Base-by-base conservation (phyloP, 2,329 filamentous ascomycete species). In the Claviceps arundinis region DNA sequence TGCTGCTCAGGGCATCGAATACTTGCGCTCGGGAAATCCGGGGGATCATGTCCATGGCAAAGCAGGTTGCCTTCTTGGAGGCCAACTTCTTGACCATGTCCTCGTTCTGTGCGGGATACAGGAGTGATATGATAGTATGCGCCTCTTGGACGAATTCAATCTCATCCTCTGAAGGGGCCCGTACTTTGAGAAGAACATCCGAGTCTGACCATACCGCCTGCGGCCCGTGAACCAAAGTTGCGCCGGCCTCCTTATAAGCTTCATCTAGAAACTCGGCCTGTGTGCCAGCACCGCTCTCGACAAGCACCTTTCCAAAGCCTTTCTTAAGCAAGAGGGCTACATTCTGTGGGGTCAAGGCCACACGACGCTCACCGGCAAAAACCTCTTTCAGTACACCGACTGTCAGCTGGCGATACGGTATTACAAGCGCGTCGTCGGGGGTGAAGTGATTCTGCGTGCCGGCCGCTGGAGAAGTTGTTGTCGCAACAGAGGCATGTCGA, bases 21-120 rank as follows among this genome's bases (percentile, higher is more conserved):
- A 87, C 82, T 64, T 95, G 89, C 1, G 89, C 89, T 47, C 89
- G 80, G 1, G 89, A 94, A 59, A 95, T 95, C 42, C 89, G 82
- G 16, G 89, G 89, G 50, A 95, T 85, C 81, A 90, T 85, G 64
- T 95, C 89, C 89, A 95, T 95, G 22, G 89, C 88, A 63, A 95
- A 93, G 16, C 80, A 73, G 1, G 87, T 94, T 2, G 84, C 81
- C 30, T 84, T 84, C 48, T 80, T 80, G 40, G 75, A 73, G 26
- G 87, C 82, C 54, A 94, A 77, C 54, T 80, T 82, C 54, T 89
- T 78, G 9, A 95, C 84, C 5, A 91, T 70, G 8, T 79, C 73
- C 66, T 80, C 83, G 67, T 94, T 94, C 69, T 91, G 87, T 6
- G 81, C 76, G 0, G 89, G 89, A 63, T 94, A 89, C 30, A 95